Percentiles rank a stretch among this genome's conserved stretches.
These are phyloP conservation scores for Amorphotheca resinae DNA, from an alignment of 495 filamentous ascomycete genomes.

Conservation along the genomic window DNA sequence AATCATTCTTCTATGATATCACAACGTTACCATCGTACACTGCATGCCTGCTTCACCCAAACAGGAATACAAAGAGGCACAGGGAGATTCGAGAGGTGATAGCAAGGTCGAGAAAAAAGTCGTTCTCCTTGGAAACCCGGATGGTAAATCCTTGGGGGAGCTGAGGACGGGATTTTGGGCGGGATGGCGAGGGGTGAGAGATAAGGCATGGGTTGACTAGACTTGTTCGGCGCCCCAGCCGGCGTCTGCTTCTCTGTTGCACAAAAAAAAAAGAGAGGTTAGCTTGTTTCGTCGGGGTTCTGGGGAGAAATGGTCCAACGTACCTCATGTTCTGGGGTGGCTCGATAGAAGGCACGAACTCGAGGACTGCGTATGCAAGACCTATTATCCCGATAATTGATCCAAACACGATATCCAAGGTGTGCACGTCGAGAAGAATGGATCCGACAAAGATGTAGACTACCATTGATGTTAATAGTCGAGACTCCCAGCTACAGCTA, in stretches of 20 bases:
- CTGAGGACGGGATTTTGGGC: too few species aligned
- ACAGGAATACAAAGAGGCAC: too few species aligned
- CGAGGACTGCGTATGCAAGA: slow-evolving; percentile 66
- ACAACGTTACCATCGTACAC: background rate
- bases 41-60: too few species aligned
- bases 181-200: too few species aligned
- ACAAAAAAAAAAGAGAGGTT: background rate
- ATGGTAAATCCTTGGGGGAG: too few species aligned
- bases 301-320: slow-evolving; percentile 37
- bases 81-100: too few species aligned
- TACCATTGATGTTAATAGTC: too few species aligned
- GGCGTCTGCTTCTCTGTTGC: slow-evolving; percentile 39
- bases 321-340: slow-evolving; percentile 91
- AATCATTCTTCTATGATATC: background rate
- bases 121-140: too few species aligned
- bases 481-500: too few species aligned
- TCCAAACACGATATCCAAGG: slow-evolving; percentile 50
- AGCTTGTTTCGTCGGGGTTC: background rate
- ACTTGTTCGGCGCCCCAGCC: slow-evolving; percentile 75
- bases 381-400: slow-evolving; percentile 65
- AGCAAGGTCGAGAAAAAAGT: too few species aligned
- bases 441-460: slow-evolving; percentile 95
- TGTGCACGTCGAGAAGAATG: slow-evolving; percentile 55
- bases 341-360: slow-evolving; percentile 94
- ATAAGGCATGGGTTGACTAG: slow-evolving; percentile 4